Base-by-base conservation (phyloP, 345 rosid genomes). In the Moricandia arvensis region DNA sequence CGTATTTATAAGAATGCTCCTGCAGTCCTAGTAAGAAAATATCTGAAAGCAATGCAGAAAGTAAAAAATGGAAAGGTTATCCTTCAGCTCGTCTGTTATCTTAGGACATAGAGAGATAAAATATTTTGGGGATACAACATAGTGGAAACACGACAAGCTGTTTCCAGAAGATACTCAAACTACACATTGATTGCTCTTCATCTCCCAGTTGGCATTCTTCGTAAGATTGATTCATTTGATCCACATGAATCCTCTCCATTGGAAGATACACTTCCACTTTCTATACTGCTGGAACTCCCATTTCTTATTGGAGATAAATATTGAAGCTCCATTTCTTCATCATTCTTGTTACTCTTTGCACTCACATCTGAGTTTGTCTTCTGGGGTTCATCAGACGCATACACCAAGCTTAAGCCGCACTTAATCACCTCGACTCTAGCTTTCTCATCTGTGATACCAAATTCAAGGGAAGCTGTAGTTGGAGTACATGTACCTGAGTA, bases 311-410 rank as follows among this genome's bases (percentile, higher is more conserved):
- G 51, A 30, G 51, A 55, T 55, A 3, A 68, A 34, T 12, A 2
- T 12, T 53, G 72, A 68, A 18, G 43, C 61, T 68, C 61, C 30
- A 67, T 49, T 67, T 64, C 34, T 43, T 43, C 49, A 43, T 7
- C 49, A 9, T 51, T 27, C 58, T 66, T 66, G 38, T 66, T 37
- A 8, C 8, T 63, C 35, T 26, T 53, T 53, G 34, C 43, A 59
- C 27, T 27, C 12, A 15, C 45, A 41, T 71, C 59, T 41, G 75
- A 29, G 47, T 59, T 60, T 71, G 21, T 71, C 67, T 18, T 59
- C 59, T 45, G 33, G 59, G 47, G 8, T 59, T 45, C 47, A 12
- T 71, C 67, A 60, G 60, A 60, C n/a, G 69, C 70, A 63, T 68
- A 68, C 5, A 68, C 59, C 7, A 68, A 11, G 3, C 72, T 31